Base-by-base conservation (phyloP, 2,329 filamentous ascomycete genomes). In the Lizonia empirigonia region DNA sequence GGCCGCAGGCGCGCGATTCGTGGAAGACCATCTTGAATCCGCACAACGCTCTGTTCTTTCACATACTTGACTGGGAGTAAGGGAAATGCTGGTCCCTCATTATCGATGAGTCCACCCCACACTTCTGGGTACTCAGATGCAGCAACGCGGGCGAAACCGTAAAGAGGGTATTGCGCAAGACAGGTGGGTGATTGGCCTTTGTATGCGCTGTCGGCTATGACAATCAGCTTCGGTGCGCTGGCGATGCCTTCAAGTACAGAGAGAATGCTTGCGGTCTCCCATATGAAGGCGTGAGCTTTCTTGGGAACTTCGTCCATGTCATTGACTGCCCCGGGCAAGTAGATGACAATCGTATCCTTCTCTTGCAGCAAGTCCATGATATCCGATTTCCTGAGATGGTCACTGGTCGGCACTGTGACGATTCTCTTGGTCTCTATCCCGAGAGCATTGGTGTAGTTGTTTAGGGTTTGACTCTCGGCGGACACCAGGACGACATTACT, bases 21-120 rank as follows among this genome's bases (percentile, higher is more conserved):
- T 1, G 74, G 55, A 4, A 77, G 37, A 2, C 72, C 72, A 42
- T 78, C 75, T n/a, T 59, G 53, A 12, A 77, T 64, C n/a, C 68
- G 67, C 34, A 78, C 61, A 2, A 77, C 57, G 45, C 77, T 75
- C 15, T 62, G 59, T 0, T 62, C 67, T 4, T 64, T 44, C 8
- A 54, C 51, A 20, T 54, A 54, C n/a, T 46, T 50, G 2, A 54
- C 9, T 8, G 51, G 19, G 2, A 54, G 41, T 1, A 54, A 22
- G 3, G 51, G 51, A 3, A 54, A 50, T 4, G 45, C 45, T 4
- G 45, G 35, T 1, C 51, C 51, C 15, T 73, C 62, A 2, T 62
- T 61, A 52, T 78, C 74, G 22, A 77, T 69, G n/a, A 77, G 53
- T 0, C 60, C 73, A 19, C 75, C 74, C 62, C 70, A 76, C 7